Evolutionary conservation across 2,329 filamentous ascomycete genomes (phyloP), one percentile per base, ranked within the genome.

Genomic region (Stachybotrys echinatus): DNA sequence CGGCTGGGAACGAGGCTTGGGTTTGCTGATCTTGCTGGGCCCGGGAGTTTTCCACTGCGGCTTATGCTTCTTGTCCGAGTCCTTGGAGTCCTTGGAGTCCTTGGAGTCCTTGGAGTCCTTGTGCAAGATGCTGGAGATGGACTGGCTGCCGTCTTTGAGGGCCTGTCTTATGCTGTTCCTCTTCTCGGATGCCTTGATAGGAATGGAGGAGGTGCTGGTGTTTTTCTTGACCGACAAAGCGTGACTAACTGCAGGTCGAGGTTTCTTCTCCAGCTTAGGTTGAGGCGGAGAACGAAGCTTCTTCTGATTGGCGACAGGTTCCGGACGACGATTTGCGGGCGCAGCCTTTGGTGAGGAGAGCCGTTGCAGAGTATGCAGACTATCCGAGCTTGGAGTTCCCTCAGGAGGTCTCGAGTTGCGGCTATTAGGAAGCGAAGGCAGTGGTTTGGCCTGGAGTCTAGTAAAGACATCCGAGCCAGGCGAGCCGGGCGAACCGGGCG

Each of bases 101-200:
- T 64, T 54, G 44, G 61, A 37, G 3, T 57, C 48, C 20, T 62
- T 55, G 1, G 65, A 55, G n/a, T 81, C 77, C 47, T 75, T 80
- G 48, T 67, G 73, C 63, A 76, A 74, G 0, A 81, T 63, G 50
- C 68, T 76, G 0, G 75, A 70, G 6, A 81, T 59, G 2, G 72
- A 69, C 34, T 75, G 71, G 20, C 69, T 68, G 6, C 76, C 70
- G 50, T 76, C 78, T 49, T 70, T 77, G n/a, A 84, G 61, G 4
- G 71, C 79, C 48, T 75, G 74, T 34, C 76, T 74, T 50, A 62
- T 43, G 51, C 60, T 27, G 51, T 51, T 48, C 54, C 58, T 50
- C 52, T 61, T 58, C 52, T 68, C 49, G 48, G 54, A 4, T 45
- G 45, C 3, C 46, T 56, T 55, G 44, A 56, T 34, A 34, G 14